A percentile compares a stretch with the other conserved stretches of the same genome.
Conservation (phyloP, 805 yeast genomes). For the Metschnikowia picachoensis region DNA sequence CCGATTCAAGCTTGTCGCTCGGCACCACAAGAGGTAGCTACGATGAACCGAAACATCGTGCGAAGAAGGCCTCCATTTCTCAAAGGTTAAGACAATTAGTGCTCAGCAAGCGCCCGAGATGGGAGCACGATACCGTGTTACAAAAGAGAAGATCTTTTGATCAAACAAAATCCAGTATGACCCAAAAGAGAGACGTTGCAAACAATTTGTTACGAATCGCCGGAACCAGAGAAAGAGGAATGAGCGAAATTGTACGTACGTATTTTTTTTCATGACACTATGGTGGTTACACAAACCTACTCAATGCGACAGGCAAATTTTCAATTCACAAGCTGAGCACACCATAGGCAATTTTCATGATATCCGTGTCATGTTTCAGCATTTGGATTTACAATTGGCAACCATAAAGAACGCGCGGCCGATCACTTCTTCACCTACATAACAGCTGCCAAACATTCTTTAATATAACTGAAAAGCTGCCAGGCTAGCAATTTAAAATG, state of each 20-base stretch:
- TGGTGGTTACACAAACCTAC: too few relatives aligned
- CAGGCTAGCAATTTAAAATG: too few relatives aligned
- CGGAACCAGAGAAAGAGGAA: conserved; percentile 18
- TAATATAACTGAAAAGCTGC: too few relatives aligned
- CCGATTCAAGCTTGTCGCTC: neutral
- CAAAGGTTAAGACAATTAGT: conserved; percentile 9
- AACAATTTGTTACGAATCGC: conserved; percentile 14
- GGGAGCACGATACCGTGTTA: conserved; percentile 2
- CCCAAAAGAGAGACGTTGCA: conserved; percentile 25
- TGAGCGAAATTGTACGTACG: conserved; percentile 34
- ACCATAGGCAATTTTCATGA: too few relatives aligned
- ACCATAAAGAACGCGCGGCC: too few relatives aligned
- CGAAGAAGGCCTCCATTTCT: conserved; percentile 8
- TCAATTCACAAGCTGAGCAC: too few relatives aligned
- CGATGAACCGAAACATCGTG: neutral
- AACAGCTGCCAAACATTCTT: too few relatives aligned
- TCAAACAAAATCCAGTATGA: conserved; percentile 36
- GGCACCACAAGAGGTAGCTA: conserved; percentile 2
- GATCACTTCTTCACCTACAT: too few relatives aligned
- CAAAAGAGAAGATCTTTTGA: conserved; percentile 28
- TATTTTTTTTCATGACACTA: conserved; percentile 16
- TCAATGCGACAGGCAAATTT: too few relatives aligned
- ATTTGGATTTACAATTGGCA: too few relatives aligned
- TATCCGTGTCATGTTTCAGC: too few relatives aligned
- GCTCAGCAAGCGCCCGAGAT: conserved; percentile 3